Conservation (phyloP, 305 asterid species). For the Andrographis paniculata region DNA sequence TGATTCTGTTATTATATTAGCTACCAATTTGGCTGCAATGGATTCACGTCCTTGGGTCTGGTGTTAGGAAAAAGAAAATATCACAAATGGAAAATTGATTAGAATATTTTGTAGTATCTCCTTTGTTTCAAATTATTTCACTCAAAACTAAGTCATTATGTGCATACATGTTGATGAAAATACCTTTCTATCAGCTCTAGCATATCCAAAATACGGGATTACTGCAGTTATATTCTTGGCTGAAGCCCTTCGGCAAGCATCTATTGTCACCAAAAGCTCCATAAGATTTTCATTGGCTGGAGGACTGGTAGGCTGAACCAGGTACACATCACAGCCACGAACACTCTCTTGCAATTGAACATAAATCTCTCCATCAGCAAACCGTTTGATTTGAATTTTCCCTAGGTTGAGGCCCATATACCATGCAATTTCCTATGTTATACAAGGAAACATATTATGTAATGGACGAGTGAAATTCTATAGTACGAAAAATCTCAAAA, state of each 20-base stretch:
- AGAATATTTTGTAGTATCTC: not conserved
- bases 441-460: not conserved
- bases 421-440: slow-evolving; percentile 87
- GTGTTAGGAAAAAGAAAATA: slow-evolving; percentile 5
- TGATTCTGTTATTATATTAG: slow-evolving; percentile 63
- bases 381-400: slow-evolving; percentile 58
- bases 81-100: not conserved
- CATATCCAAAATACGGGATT: slow-evolving; percentile 67
- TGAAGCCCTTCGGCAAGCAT: slow-evolving; percentile 86
- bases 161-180: not conserved
- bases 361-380: slow-evolving; percentile 95
- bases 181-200: slow-evolving; percentile 90
- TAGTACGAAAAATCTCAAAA: not conserved
- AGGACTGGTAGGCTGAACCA: slow-evolving; percentile 87
- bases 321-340: slow-evolving; percentile 86
- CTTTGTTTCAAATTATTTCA: not conserved
- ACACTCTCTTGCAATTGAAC: slow-evolving; percentile 96
- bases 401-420: slow-evolving; percentile 92
- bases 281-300: slow-evolving; percentile 93
- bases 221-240: slow-evolving; percentile 64
- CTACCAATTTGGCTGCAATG: slow-evolving; percentile 73
- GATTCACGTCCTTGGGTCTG: slow-evolving; percentile 85
- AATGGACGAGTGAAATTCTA: not conserved
- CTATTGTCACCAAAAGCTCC: slow-evolving; percentile 95
- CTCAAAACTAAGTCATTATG: not conserved